Percentiles rank a stretch among this genome's conserved stretches.
These are phyloP conservation scores for Phytophthora kernoviae DNA, from an alignment of 352 stramenopile genomes.

Conservation along the genomic window DNA sequence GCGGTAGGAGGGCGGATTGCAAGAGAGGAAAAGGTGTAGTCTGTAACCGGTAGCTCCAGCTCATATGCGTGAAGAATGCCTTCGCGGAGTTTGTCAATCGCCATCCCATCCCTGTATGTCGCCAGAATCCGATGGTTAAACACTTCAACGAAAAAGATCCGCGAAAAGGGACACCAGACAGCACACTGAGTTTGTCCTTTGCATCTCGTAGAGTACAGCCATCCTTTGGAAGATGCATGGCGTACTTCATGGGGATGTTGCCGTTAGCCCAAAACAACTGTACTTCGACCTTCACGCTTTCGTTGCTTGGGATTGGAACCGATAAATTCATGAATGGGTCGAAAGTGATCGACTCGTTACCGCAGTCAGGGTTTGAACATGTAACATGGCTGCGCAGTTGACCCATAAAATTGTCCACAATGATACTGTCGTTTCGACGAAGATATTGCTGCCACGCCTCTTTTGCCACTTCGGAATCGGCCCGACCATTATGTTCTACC, in stretches of 20 bases:
- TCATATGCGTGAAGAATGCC: conserved; percentile 88
- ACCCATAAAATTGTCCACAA: conserved; percentile 91
- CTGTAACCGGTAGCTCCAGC: conserved; percentile 69
- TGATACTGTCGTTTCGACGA: conserved; percentile 91
- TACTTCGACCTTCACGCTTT: conserved; percentile 55
- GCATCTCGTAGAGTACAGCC: conserved; percentile 55
- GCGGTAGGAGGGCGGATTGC: conserved; percentile 45
- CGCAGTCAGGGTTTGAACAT: conserved; percentile 77
- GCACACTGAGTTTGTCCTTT: conserved; percentile 59
- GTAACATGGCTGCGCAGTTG: conserved; percentile 89
- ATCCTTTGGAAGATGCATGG: conserved; percentile 59
- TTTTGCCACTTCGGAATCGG: conserved; percentile 63
- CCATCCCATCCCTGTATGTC: conserved; percentile 45
- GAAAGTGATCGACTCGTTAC: conserved; percentile 86
- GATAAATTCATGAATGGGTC: conserved; percentile 92
- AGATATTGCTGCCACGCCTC: conserved; percentile 90
- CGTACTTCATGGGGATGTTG: conserved; percentile 78
- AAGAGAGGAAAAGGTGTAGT: conserved; percentile 74
- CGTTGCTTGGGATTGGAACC: conserved; percentile 83
- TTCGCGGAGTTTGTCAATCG: conserved; percentile 56
- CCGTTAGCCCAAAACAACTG: conserved; percentile 80
- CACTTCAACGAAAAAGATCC: conserved; percentile 79
- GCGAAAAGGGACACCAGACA: conserved; percentile 50
- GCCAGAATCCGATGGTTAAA: conserved; percentile 72
- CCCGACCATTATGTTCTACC: conserved; percentile 74